Conservation (phyloP, 2,329 filamentous ascomycete species). For the Neonectria faginata region DNA sequence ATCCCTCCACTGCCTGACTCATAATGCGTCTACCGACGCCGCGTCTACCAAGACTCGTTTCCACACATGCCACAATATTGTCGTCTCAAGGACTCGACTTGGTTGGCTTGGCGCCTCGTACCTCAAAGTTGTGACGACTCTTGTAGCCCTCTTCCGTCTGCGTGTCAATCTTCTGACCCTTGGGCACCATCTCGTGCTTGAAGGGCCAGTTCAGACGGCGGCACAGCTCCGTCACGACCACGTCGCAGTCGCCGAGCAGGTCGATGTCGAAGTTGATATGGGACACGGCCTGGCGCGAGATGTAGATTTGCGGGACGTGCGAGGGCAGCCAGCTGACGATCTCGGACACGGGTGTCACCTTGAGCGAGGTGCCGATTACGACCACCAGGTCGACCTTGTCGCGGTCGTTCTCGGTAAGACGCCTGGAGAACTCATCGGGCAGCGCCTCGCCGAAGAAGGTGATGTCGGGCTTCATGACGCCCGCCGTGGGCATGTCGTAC, state of each 20-base stretch:
- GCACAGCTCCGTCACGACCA: constrained; percentile 88
- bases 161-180: constrained; percentile 71
- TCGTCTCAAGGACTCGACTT: not conserved
- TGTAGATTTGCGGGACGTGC: constrained; percentile 90
- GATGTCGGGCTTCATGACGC: constrained; percentile 97
- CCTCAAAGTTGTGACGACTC: constrained; percentile 55
- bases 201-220: constrained; percentile 84
- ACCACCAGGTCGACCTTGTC: constrained; percentile 88
- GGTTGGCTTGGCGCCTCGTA: constrained; percentile 19
- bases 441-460: constrained; percentile 97
- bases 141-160: constrained; percentile 50
- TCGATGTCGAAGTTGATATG: constrained; percentile 98
- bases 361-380: constrained; percentile 95
- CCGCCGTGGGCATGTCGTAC: constrained; percentile 71
- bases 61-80: not conserved
- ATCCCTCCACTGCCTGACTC: not conserved
- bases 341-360: constrained; percentile 94
- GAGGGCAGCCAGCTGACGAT: constrained; percentile 83
- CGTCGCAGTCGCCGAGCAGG: constrained; percentile 93
- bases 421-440: constrained; percentile 83
- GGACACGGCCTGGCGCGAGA: constrained; percentile 83
- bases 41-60: constrained; percentile 1
- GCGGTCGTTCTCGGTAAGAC: constrained; percentile 84
- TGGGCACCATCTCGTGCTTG: constrained; percentile 84
- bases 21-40: constrained; percentile 2